phyloP scores from a whole-genome alignment of 345 rosid genomes.

The Pistacia atlantica region DNA sequence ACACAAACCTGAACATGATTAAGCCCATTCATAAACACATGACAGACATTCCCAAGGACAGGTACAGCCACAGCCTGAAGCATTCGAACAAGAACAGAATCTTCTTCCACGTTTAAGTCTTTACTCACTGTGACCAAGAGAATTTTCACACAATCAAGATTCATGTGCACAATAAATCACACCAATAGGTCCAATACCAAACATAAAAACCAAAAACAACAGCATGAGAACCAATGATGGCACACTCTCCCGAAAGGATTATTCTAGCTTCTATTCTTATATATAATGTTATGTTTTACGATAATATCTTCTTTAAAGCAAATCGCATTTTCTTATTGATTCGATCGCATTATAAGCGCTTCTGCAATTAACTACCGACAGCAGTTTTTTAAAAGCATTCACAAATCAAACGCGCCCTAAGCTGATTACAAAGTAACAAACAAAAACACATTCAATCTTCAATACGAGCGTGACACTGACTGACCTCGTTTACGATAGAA shows the following conservation, averaged over 20 bases:
- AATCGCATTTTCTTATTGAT: neutral
- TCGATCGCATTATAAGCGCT: neutral
- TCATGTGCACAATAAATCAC: neutral
- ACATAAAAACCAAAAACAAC: neutral
- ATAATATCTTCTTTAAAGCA: neutral
- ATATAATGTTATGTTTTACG: neutral
- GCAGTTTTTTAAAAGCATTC: neutral
- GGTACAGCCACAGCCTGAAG: slow-evolving; percentile 92
- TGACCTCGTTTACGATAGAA: slow-evolving; percentile 81
- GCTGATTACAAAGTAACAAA: neutral
- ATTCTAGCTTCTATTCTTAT: neutral
- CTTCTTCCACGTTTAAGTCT: slow-evolving; percentile 72
- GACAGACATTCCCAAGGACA: slow-evolving; percentile 86
- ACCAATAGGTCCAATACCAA: neutral
- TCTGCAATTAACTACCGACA: neutral
- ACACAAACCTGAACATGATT: slow-evolving; percentile 80
- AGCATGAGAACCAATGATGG: neutral
- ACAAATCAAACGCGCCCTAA: neutral
- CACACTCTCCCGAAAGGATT: neutral
- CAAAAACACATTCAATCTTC: neutral
- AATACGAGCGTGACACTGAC: neutral
- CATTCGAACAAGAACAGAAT: slow-evolving; percentile 63
- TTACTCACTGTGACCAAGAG: slow-evolving; percentile 51
- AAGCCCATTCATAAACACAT: slow-evolving; percentile 94
- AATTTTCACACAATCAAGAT: slow-evolving; percentile 9